phyloP scores from a whole-genome alignment of 306 rosid species.

The Trifolium dubium region DNA sequence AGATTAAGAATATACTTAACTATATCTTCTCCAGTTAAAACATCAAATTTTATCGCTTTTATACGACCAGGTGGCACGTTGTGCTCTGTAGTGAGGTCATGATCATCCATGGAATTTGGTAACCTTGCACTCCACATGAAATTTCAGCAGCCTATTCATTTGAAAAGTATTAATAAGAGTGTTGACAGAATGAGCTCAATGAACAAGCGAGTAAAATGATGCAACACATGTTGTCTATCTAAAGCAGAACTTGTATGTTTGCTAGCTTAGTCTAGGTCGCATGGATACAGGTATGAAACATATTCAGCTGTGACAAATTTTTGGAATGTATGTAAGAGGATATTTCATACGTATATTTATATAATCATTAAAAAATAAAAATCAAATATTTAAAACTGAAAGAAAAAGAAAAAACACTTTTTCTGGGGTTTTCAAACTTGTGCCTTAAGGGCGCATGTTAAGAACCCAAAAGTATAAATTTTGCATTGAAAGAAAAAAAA shows the following conservation, averaged over 20 bases:
- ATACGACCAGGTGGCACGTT: conserved; percentile 50
- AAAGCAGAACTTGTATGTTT: conserved; percentile 32
- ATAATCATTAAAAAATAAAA: neutral
- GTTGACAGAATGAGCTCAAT: conserved; percentile 32
- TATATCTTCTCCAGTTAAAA: conserved; percentile 54
- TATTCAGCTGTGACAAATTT: neutral
- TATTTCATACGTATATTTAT: neutral
- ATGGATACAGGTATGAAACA: neutral
- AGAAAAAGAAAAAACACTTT: conserved; percentile 18
- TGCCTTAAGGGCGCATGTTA: no score
- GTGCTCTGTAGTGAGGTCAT: conserved; percentile 48
- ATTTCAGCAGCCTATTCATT: conserved; percentile 52
- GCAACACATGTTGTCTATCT: neutral
- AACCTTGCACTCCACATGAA: conserved; percentile 41
- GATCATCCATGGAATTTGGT: conserved; percentile 62
- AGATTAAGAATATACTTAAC: conserved; percentile 59
- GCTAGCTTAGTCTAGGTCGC: conserved; percentile 14
- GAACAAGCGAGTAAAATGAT: conserved; percentile 23
- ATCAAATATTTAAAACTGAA: conserved; percentile 22
- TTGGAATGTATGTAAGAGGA: neutral
- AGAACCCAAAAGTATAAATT: no score
- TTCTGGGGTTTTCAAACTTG: neutral
- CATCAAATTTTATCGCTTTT: conserved; percentile 52
- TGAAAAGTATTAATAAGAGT: conserved; percentile 32
- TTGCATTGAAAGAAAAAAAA: no score